Evolutionary conservation across 139 green algal genomes (phyloP).

Genomic region (Desmodesmus armatus): DNA sequence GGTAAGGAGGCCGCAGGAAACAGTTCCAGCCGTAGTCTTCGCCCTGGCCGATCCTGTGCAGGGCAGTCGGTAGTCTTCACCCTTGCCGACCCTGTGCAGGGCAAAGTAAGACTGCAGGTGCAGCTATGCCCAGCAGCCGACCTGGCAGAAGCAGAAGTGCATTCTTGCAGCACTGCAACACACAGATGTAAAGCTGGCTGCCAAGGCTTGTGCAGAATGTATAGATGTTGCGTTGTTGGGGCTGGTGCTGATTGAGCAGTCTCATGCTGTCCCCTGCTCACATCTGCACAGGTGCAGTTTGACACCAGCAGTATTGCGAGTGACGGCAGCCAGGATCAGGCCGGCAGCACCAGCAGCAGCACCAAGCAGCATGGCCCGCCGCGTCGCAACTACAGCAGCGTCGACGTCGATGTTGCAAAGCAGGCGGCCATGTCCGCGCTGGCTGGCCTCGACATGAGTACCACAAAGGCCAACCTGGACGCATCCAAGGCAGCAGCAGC

Average conservation of each 20-base stretch:
- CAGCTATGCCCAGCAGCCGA: too few relatives aligned
- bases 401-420: conserved; percentile 32
- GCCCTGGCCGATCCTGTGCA: too few relatives aligned
- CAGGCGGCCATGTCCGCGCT: conserved; percentile 34
- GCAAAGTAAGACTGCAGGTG: too few relatives aligned
- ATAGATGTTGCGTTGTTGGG: too few relatives aligned
- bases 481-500: conserved; percentile 44
- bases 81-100: too few relatives aligned
- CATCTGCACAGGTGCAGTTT: neutral
- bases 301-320: neutral
- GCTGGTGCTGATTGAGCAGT: neutral
- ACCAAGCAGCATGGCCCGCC: neutral
- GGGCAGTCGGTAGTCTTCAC: too few relatives aligned
- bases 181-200: conserved; percentile 4
- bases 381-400: neutral
- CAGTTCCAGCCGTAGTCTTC: too few relatives aligned
- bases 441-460: conserved; percentile 34
- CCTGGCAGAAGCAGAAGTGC: too few relatives aligned
- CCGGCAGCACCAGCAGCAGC: neutral
- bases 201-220: too few relatives aligned
- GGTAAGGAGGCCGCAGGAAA: too few relatives aligned
- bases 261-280: neutral
- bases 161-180: too few relatives aligned
- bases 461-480: conserved; percentile 36
- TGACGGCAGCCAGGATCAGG: conserved; percentile 25